phyloP scores from a whole-genome alignment of 139 green algal genomes.

The Chlamydomonas sphaeroides region DNA sequence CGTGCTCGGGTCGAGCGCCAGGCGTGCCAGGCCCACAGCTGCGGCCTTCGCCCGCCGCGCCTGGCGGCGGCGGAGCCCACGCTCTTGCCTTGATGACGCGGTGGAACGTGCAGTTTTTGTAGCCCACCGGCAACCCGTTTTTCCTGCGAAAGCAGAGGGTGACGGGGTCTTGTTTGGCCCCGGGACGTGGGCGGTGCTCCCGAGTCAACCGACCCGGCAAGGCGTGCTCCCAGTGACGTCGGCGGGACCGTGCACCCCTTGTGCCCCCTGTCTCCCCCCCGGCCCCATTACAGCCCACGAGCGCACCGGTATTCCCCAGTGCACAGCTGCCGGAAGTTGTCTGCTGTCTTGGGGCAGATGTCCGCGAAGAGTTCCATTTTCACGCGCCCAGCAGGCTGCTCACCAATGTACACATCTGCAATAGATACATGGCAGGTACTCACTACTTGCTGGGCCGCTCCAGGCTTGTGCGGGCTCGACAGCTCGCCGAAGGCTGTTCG shows the following conservation, averaged over 20 bases:
- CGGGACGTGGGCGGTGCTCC: too few relatives aligned
- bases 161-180: too few relatives aligned
- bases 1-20: slow-evolving; percentile 62
- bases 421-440: too few relatives aligned
- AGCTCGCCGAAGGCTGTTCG: too few relatives aligned
- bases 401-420: slow-evolving; percentile 90
- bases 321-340: slow-evolving; percentile 94
- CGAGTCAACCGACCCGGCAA: too few relatives aligned
- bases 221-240: too few relatives aligned
- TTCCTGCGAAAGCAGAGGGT: too few relatives aligned
- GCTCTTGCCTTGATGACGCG: slow-evolving; percentile 96
- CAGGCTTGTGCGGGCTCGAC: background rate
- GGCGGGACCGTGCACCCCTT: too few relatives aligned
- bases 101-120: slow-evolving; percentile 91
- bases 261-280: too few relatives aligned
- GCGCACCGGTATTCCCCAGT: slow-evolving; percentile 89
- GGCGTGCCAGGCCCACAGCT: too few relatives aligned
- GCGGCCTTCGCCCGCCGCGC: too few relatives aligned
- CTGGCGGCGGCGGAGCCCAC: too few relatives aligned
- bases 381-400: slow-evolving; percentile 78
- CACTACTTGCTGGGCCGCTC: background rate
- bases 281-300: background rate
- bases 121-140: slow-evolving; percentile 80
- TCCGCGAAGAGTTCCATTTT: slow-evolving; percentile 96
- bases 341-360: slow-evolving; percentile 83